Evolutionary conservation across 75 land plant genomes (phyloP).

Genomic region (Pseudotsuga menziesii): DNA sequence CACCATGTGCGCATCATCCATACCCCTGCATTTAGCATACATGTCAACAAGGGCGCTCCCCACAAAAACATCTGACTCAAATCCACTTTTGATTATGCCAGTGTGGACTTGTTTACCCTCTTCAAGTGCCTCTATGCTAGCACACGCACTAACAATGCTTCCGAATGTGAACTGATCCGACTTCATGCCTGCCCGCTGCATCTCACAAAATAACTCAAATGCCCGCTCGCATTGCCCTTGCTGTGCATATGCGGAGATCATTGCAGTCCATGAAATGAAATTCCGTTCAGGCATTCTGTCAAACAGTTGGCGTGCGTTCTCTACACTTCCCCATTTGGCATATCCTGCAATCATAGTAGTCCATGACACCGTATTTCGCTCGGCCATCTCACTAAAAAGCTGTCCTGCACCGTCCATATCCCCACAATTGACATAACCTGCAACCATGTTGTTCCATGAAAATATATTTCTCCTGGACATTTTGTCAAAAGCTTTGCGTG

Average conservation of each 20-base stretch:
- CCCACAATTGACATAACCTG: too few relatives aligned
- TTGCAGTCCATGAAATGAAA: conserved; percentile 27
- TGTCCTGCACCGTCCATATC: too few relatives aligned
- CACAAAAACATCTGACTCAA: conserved; percentile 26
- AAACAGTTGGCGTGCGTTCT: conserved; percentile 1
- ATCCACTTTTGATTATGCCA: conserved; percentile 13
- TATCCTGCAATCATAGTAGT: too few relatives aligned
- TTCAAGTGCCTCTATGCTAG: not conserved
- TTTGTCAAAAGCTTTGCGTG: too few relatives aligned
- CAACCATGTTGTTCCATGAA: too few relatives aligned
- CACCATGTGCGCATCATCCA: conserved; percentile 13
- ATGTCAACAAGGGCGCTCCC: conserved; percentile 32
- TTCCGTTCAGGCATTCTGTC: conserved; percentile 10
- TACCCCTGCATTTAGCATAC: conserved; percentile 26
- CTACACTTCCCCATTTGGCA: too few relatives aligned
- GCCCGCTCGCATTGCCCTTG: conserved; percentile 19
- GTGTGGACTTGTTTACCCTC: conserved; percentile 26
- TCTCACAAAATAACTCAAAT: conserved; percentile 16
- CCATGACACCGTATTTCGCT: too few relatives aligned
- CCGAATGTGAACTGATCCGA: conserved; percentile 26
- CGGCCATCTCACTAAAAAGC: too few relatives aligned
- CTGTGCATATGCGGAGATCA: conserved; percentile 32
- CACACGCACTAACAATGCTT: conserved; percentile 25
- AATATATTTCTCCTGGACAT: too few relatives aligned
- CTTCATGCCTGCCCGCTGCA: conserved; percentile 15